Base-by-base conservation (phyloP, 495 filamentous ascomycete species). In the Penicillium turbatum region DNA sequence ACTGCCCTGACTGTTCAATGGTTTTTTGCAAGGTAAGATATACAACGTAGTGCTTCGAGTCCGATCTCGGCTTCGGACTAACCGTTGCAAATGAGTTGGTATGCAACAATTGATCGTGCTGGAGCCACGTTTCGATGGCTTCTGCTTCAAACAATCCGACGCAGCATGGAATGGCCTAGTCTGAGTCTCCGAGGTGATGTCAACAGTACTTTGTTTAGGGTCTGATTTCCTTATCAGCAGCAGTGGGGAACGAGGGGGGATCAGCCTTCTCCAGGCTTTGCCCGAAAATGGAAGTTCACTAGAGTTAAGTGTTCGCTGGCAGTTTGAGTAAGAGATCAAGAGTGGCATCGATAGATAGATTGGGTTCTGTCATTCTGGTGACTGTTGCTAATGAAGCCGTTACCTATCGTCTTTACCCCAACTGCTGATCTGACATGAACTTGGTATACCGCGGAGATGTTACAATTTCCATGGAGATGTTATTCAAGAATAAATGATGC, bases 231-330 rank as follows among this genome's bases (percentile, higher is more conserved):
- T 48, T 49, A 49, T 40, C 47, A 24, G 27, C 30, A 16, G 31
- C 16, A 15, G 44, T 17, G 47, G 47, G 27, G 27, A 49, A 48
- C 5, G 19, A 7, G 21, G 21, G n/a, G 21, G 21, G 36, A 31
- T 21, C 37, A n/a, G 26, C 13, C 35, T 27, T 30, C 34, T 49
- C 47, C 19, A 30, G 8, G 0, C 16, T 11, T 31, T 41, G 16
- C 7, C 48, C 29, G 8, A 16, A 51, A 51, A 10, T 8, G 37
- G 48, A 51, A 51, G 48, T 51, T 51, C 17, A 41, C 48, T 41
- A 24, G 48, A 41, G 37, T 24, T 24, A 24, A n/a, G 15, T 3
- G 6, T 24, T n/a, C 19, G 30, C 9, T 24, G 16, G 21, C 30
- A 34, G n/a, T 10, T 8, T 0, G 17, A 24, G 21, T 24, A 24